Conservation (phyloP, 345 rosid species). For the Brassica nigra region DNA sequence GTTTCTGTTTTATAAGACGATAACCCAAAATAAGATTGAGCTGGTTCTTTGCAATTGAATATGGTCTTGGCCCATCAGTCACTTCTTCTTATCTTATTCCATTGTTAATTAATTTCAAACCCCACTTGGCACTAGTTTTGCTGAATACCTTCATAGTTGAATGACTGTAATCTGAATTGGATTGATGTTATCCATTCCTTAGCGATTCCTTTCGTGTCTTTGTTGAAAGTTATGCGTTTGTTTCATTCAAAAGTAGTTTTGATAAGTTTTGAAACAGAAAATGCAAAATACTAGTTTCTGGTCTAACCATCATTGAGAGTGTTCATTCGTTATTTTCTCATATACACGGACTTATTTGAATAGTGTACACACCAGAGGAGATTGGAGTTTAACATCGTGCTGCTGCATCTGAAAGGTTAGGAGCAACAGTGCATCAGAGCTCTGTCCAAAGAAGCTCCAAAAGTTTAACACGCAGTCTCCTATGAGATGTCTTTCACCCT, state of each 20-base stretch:
- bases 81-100: constrained; percentile 26
- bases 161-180: constrained; percentile 11
- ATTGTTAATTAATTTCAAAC: background rate
- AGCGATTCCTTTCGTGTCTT: background rate
- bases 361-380: background rate
- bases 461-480: constrained; percentile 1
- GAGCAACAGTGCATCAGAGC: background rate
- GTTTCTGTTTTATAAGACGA: background rate
- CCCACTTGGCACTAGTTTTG: constrained; percentile 17
- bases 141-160: background rate
- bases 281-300: background rate
- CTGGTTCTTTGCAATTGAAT: background rate
- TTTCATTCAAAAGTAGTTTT: background rate
- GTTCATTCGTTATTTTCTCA: background rate
- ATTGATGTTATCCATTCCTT: background rate
- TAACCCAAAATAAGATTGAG: background rate
- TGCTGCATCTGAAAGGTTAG: background rate
- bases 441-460: background rate
- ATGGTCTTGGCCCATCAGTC: background rate
- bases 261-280: background rate
- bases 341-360: background rate
- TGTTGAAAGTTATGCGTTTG: background rate
- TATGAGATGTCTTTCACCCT: background rate
- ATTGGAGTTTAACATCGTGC: background rate
- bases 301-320: background rate